Percentiles rank a stretch among this genome's conserved stretches.
phyloP scores from a whole-genome alignment of 345 rosid species.

The Odontarrhena argentea region DNA sequence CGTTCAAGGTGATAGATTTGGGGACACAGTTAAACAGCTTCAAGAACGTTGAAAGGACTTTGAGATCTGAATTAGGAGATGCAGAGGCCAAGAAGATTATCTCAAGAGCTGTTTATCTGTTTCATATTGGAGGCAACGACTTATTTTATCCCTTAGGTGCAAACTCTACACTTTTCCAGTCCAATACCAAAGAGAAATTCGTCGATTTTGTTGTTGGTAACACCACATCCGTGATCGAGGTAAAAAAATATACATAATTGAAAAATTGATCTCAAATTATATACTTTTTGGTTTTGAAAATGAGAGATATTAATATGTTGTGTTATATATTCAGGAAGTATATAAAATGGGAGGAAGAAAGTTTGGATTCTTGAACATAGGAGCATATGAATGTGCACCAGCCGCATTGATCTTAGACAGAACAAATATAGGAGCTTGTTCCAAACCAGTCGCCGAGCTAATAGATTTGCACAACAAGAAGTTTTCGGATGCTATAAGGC shows the following conservation, averaged over 20 bases:
- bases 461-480: conserved; percentile 39
- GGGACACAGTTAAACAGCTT: conserved; percentile 45
- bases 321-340: conserved; percentile 45
- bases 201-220: conserved; percentile 50
- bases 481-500: conserved; percentile 26
- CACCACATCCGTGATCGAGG: conserved; percentile 43
- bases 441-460: conserved; percentile 23
- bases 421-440: conserved; percentile 32
- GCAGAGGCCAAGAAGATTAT: conserved; percentile 32
- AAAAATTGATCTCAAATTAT: background rate
- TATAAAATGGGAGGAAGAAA: conserved; percentile 54
- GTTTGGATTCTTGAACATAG: conserved; percentile 47
- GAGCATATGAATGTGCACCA: conserved; percentile 42
- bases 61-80: conserved; percentile 47
- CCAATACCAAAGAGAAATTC: conserved; percentile 38
- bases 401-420: background rate
- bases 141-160: conserved; percentile 16
- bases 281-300: background rate
- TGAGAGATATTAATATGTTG: conserved; percentile 1
- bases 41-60: conserved; percentile 41
- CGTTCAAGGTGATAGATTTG: conserved; percentile 45
- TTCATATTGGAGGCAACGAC: conserved; percentile 50
- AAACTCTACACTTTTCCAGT: conserved; percentile 36
- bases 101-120: conserved; percentile 49
- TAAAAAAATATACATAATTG: conserved; percentile 1